Conservation (phyloP, 202 grass and related monocot species). For the Schoenoplectus tabernaemontani region DNA sequence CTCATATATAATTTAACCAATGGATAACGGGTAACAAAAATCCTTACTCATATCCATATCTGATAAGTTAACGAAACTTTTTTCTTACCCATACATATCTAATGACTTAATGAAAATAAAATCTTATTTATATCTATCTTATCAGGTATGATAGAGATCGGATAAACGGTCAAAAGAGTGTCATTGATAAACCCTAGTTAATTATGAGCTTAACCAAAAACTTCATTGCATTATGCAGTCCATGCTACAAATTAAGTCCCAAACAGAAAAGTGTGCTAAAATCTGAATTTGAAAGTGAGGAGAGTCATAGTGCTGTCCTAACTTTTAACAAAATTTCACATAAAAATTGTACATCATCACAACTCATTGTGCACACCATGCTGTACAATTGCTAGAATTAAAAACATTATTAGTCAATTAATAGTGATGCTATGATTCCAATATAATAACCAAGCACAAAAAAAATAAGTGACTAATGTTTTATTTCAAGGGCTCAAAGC, state of each 20-base stretch:
- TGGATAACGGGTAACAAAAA: too few species aligned
- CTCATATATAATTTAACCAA: too few species aligned
- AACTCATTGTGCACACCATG: background rate
- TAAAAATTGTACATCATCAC: background rate
- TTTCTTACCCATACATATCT: too few species aligned
- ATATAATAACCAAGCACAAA: background rate
- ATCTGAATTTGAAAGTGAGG: background rate
- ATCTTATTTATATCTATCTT: too few species aligned
- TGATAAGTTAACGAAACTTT: too few species aligned
- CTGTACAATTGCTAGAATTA: slow-evolving; percentile 17
- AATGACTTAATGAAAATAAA: too few species aligned
- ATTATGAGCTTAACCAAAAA: background rate
- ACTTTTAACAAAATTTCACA: background rate
- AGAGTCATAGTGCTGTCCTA: background rate
- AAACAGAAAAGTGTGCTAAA: too few species aligned
- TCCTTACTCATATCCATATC: too few species aligned
- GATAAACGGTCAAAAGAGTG: too few species aligned
- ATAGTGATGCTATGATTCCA: background rate
- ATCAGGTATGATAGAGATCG: too few species aligned
- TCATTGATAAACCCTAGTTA: too few species aligned
- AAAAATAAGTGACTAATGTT: background rate
- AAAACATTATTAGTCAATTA: background rate
- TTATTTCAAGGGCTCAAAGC: slow-evolving; percentile 17
- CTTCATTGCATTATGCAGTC: background rate
- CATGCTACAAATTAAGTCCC: background rate